Percentiles rank a stretch among this genome's conserved stretches.
Evolutionary conservation across 2,329 filamentous ascomycete genomes (phyloP).

Genomic region (Shiraia bambusicola): DNA sequence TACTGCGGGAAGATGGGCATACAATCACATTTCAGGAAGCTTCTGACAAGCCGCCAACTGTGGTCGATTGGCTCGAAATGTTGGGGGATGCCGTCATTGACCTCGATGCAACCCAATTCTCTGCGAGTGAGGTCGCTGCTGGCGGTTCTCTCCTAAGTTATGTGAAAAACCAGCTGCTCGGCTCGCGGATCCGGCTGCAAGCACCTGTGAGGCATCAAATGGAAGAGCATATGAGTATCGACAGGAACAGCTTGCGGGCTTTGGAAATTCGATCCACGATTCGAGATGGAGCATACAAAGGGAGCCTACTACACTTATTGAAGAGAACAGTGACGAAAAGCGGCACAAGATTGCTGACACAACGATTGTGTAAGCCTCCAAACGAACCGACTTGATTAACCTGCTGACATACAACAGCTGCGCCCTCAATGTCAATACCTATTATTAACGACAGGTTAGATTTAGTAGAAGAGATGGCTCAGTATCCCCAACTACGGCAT

Average conservation of each 20-base stretch:
- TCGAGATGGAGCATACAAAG: slow-evolving; percentile 73
- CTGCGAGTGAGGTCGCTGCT: slow-evolving; percentile 68
- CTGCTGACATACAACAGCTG: slow-evolving; percentile 49
- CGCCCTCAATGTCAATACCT: slow-evolving; percentile 82
- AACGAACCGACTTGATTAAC: rapidly evolving
- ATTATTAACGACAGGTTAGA: slow-evolving; percentile 79
- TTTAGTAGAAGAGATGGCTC: slow-evolving; percentile 74
- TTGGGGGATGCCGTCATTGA: slow-evolving; percentile 70
- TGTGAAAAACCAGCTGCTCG: slow-evolving; percentile 75
- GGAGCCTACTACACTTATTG: slow-evolving; percentile 87
- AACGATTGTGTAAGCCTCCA: slow-evolving; percentile 68
- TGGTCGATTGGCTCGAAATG: slow-evolving; percentile 72
- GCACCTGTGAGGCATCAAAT: slow-evolving; percentile 74
- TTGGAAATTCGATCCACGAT: slow-evolving; percentile 88
- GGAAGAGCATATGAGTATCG: slow-evolving; percentile 82
- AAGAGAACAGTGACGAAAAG: slow-evolving; percentile 89
- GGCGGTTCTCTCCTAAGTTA: slow-evolving; percentile 83
- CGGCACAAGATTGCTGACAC: slow-evolving; percentile 78
- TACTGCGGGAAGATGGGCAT: slow-evolving; percentile 74
- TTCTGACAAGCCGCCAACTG: slow-evolving; percentile 46
- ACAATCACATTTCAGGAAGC: slow-evolving; percentile 70
- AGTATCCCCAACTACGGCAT: slow-evolving; percentile 68
- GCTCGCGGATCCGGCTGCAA: slow-evolving; percentile 77
- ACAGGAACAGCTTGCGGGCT: slow-evolving; percentile 86
- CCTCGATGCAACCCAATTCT: slow-evolving; percentile 60